Evolutionary conservation across 345 rosid species (phyloP), one percentile per base, ranked within the genome.

Genomic region (Syzygium oleosum): DNA sequence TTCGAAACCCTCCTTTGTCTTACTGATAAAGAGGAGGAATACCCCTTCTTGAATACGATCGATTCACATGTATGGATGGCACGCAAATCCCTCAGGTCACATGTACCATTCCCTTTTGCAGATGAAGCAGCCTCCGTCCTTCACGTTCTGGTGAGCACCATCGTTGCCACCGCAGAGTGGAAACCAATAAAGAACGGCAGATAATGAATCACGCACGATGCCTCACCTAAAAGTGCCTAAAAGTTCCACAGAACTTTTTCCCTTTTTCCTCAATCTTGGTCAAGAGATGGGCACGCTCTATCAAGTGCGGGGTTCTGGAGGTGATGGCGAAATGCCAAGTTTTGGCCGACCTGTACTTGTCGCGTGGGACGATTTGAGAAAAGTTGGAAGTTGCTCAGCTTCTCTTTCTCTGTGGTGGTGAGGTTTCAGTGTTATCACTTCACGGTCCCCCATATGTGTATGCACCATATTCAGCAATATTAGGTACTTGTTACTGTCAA

Each of bases 401-500:
- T 13, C 46, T 46, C 13, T 14, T 52, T 84, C 22, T 43, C 21
- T 22, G 16, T 9, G 54, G 27, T 29, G n/a, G 9, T 34, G 31
- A 55, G 68, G 51, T 34, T 22, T 5, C 10, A 19, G 80, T 19
- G 80, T 54, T 25, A 78, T 78, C 88, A 22, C 80, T 77, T 58
- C 84, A 51, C 73, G 88, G 87, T 84, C 89, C 89, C 79, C 79
- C 89, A 17, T 56, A 25, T 51, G 86, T 51, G 22, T 21, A 46
- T n/a, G 25, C 77, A 29, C 31, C 56, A 59, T 54, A 31, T 78
- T 27, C 84, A 54, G 73, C 41, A 85, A 87, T 41, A 7, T 87
- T 87, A 52, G 89, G 86, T 87, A 79, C 79, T 41, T 31, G 89
- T 85, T 34, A 29, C 43, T 85, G n/a, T 87, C 89, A 41, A 38